phyloP scores from a whole-genome alignment of 2,329 filamentous ascomycete species.

The Monilinia fructicola region DNA sequence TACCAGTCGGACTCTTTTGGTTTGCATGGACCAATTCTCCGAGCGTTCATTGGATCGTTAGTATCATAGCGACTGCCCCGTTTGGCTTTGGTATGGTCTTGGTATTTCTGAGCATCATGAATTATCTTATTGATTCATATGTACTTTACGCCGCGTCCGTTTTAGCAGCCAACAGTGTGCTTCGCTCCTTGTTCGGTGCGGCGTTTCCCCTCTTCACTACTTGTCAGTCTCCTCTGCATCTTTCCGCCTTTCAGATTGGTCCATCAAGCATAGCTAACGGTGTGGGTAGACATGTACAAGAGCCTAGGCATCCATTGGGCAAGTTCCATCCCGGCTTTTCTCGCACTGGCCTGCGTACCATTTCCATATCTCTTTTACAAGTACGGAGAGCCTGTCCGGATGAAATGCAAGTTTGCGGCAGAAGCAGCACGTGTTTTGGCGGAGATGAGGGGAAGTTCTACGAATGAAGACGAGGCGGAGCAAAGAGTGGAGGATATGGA shows the following conservation, averaged over 20 bases:
- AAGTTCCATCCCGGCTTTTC: conserved; percentile 69
- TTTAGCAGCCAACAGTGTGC: conserved; percentile 68
- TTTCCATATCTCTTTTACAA: conserved; percentile 77
- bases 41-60: conserved; percentile 57
- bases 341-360: conserved; percentile 68
- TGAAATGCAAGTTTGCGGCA: conserved; percentile 66
- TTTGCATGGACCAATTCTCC: conserved; percentile 65
- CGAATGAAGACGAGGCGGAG: conserved; percentile 13
- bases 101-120: conserved; percentile 64
- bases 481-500: conserved; percentile 18
- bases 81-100: conserved; percentile 51
- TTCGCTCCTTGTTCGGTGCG: conserved; percentile 68
- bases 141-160: conserved; percentile 76
- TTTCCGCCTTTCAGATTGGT: background rate
- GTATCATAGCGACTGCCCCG: conserved; percentile 43
- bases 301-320: conserved; percentile 74
- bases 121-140: conserved; percentile 66
- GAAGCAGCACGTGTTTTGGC: conserved; percentile 50
- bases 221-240: conserved; percentile 27
- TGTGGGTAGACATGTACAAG: conserved; percentile 21
- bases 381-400: conserved; percentile 63
- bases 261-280: conserved; percentile 14
- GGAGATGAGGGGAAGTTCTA: background rate
- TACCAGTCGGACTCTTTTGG: conserved; percentile 66
- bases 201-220: conserved; percentile 72